Base-by-base conservation (phyloP, 169 alveolate species). In the Plasmodium vivax region DNA sequence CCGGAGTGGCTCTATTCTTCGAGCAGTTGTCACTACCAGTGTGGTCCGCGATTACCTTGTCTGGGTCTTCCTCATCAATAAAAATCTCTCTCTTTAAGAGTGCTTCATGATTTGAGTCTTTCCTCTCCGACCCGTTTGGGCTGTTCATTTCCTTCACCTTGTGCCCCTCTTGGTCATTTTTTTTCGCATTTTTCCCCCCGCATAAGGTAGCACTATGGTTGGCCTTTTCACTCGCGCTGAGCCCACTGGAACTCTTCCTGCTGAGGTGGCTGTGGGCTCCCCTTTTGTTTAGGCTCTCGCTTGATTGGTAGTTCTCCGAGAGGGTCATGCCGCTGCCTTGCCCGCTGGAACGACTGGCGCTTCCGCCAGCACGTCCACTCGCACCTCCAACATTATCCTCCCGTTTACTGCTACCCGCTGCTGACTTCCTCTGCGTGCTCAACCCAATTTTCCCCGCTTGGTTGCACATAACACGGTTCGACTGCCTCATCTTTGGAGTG, bases 391-490 rank as follows among this genome's bases (percentile, higher is more conserved):
- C 62, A 51, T 51, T 51, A 27, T 68, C 43, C 43, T 68, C 77
- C 38, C 77, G 19, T 68, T 68, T 68, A 7, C 7, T 68, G 77
- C n/a, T 68, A 68, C 38, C 77, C n/a, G n/a, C n/a, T 6, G 43
- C n/a, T 10, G 41, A 14, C 34, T 79, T 38, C 36, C 47, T 30
- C 82, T 77, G 27, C 43, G 56, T 19, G 7, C 62, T 3, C 2
- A 75, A 54, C 43, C 38, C 81, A 75, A 71, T 87, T n/a, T 87
- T 75, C 68, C 41, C 72, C 54, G 34, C 36, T 45, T 43, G 58
- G 32, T 56, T 87, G 45, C 68, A 34, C 81, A 75, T 41, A 34
- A 87, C 32, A 32, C 71, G 62, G 56, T 85, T 75, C 34, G 82
- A 51, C 16, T 43, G 23, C 43, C 82, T 85, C n/a, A 75, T 12